Base-by-base conservation (phyloP, 2,329 filamentous ascomycete genomes). In the Celoporthe dispersa region DNA sequence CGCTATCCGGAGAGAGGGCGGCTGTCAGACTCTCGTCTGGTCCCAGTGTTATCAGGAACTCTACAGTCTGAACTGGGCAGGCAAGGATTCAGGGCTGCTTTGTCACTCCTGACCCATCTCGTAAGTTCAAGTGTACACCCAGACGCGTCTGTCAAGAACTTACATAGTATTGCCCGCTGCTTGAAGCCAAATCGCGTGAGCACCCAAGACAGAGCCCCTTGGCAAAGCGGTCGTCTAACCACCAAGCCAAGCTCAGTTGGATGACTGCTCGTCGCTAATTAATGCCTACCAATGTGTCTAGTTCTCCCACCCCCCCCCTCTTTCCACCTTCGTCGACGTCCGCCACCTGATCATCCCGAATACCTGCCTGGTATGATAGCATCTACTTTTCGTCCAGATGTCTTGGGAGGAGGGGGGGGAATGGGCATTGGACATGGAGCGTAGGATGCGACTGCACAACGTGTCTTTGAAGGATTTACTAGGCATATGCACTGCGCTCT, bases 401-500 rank as follows among this genome's bases (percentile, higher is more conserved):
- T 57, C 25, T 57, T 31, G 37, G 37, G 35, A 35, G 35, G 37
- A 11, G 37, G 12, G 35, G 31, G 7, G 2, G 12, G 28, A 8
- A 44, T 44, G 11, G 33, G 31, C 33, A 60, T 11, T 35, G 31
- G 57, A 5, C 57, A 37, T 25, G 31, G 19, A 60, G 33, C 19
- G 57, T n/a, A 60, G 57, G 57, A 60, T 60, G 33, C 19, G 33
- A 25, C 12, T 11, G 33, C 19, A 37, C 57, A 37, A 37, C 22
- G 7, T 33, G 31, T n/a, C 5, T 14, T 33, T 7, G 57, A 60
- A 60, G 57, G 57, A 60, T 60, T 37, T 2, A 37, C n/a, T 22
- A 60, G 57, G 31, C 57, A 60, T 60, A 37, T 60, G 33, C 57
- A 60, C 57, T 35, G 22, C 19, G 22, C 57, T 60, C 16, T 35